A percentile compares a stretch with the other conserved stretches of the same genome.
phyloP scores from a whole-genome alignment of 345 rosid genomes.

The Hypericum androsaemum region DNA sequence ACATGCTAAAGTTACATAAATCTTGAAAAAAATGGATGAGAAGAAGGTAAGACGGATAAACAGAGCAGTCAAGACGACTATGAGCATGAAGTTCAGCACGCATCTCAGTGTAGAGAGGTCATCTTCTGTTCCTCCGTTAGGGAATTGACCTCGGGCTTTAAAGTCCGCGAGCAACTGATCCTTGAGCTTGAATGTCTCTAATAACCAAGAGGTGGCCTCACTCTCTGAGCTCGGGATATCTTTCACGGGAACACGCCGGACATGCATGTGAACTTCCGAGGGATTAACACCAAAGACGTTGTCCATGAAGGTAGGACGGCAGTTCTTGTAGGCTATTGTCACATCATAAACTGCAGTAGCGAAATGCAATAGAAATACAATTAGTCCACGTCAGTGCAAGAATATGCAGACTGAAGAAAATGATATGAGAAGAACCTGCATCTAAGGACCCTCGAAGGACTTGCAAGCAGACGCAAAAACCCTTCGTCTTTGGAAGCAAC shows the following conservation, averaged over 20 bases:
- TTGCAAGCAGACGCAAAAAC: slow-evolving; percentile 60
- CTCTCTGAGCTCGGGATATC: slow-evolving; percentile 40
- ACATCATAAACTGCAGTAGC: slow-evolving; percentile 64
- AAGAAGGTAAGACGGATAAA: slow-evolving; percentile 51
- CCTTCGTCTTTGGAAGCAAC: slow-evolving; percentile 66
- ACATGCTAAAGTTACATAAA: slow-evolving; percentile 53
- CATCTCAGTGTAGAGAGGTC: slow-evolving; percentile 43
- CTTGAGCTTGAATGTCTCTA: slow-evolving; percentile 46
- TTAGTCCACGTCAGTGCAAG: not conserved
- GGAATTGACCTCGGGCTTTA: slow-evolving; percentile 49
- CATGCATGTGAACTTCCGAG: slow-evolving; percentile 72
- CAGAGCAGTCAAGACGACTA: slow-evolving; percentile 40
- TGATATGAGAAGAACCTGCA: slow-evolving; percentile 44
- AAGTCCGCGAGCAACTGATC: slow-evolving; percentile 55
- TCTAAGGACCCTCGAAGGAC: slow-evolving; percentile 46
- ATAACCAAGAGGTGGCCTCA: slow-evolving; percentile 50
- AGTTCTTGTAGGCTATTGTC: slow-evolving; percentile 62
- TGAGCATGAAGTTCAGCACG: slow-evolving; percentile 31
- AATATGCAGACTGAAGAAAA: too few relatives aligned
- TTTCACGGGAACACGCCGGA: slow-evolving; percentile 36
- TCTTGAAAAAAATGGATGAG: slow-evolving; percentile 37
- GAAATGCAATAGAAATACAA: too few relatives aligned
- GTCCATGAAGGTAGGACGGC: slow-evolving; percentile 63
- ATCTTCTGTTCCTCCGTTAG: slow-evolving; percentile 32
- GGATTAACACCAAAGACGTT: slow-evolving; percentile 76